Conservation (phyloP, 2,329 filamentous ascomycete species). For the Microcera coccophila region DNA sequence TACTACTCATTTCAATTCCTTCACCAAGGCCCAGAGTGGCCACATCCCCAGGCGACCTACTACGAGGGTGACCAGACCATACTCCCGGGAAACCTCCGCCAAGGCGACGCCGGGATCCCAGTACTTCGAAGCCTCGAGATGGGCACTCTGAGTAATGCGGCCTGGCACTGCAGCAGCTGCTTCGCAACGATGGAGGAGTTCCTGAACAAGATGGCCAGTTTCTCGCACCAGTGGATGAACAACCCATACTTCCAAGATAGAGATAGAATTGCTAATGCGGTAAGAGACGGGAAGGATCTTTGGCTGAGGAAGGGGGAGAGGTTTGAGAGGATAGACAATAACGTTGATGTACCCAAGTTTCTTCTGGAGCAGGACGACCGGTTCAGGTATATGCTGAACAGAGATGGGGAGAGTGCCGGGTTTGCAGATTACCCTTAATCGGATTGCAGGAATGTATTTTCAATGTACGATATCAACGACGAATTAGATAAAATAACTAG, state of each 20-base stretch:
- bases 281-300: slow-evolving; percentile 51
- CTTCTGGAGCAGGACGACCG: slow-evolving; percentile 37
- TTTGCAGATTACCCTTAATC: slow-evolving; percentile 44
- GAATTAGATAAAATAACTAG: not conserved
- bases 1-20: slow-evolving; percentile 57
- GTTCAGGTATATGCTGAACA: slow-evolving; percentile 44
- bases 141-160: slow-evolving; percentile 45
- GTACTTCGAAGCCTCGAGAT: slow-evolving; percentile 40
- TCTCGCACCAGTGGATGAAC: slow-evolving; percentile 54
- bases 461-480: not conserved
- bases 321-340: slow-evolving; percentile 47
- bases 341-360: slow-evolving; percentile 50
- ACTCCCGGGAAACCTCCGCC: slow-evolving; percentile 50
- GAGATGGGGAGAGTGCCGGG: slow-evolving; percentile 45
- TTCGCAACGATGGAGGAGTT: slow-evolving; percentile 54
- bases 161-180: slow-evolving; percentile 62
- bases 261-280: slow-evolving; percentile 46
- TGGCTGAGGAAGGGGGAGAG: slow-evolving; percentile 48
- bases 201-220: slow-evolving; percentile 52
- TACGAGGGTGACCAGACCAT: slow-evolving; percentile 47
- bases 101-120: slow-evolving; percentile 40
- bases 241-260: slow-evolving; percentile 44
- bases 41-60: slow-evolving; percentile 57
- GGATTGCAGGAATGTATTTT: not conserved
- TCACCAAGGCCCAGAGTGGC: slow-evolving; percentile 41